phyloP scores from a whole-genome alignment of 805 yeast genomes.

The Yarrowia keelungensis region DNA sequence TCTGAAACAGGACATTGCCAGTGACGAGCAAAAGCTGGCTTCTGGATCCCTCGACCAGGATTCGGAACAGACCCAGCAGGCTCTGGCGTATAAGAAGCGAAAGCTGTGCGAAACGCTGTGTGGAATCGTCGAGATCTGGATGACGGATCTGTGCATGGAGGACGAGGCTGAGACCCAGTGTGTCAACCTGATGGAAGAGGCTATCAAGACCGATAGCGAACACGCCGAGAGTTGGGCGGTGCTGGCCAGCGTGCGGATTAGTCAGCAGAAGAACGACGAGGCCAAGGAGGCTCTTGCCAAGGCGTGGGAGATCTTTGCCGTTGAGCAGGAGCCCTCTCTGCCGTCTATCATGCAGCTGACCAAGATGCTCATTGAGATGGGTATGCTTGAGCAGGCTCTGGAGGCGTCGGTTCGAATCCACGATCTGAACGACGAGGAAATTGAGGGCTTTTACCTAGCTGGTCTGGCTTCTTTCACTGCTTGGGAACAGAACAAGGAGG shows the following conservation, averaged over 20 bases:
- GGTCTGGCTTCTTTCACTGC: slow-evolving; percentile 66
- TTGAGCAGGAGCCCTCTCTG: slow-evolving; percentile 53
- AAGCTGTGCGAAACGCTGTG: slow-evolving; percentile 79
- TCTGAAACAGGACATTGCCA: slow-evolving; percentile 54
- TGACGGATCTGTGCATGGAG: slow-evolving; percentile 97
- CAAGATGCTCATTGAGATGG: slow-evolving; percentile 80
- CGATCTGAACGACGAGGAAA: slow-evolving; percentile 82
- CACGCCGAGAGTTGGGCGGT: slow-evolving; percentile 85
- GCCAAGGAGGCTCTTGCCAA: slow-evolving; percentile 71
- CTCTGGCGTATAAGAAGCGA: slow-evolving; percentile 53
- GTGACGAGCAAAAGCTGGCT: slow-evolving; percentile 40
- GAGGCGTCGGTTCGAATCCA: slow-evolving; percentile 70
- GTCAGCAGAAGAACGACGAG: slow-evolving; percentile 78
- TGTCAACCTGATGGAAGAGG: slow-evolving; percentile 68
- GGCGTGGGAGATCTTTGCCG: slow-evolving; percentile 77
- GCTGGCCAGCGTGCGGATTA: slow-evolving; percentile 84
- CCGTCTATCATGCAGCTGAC: slow-evolving; percentile 77
- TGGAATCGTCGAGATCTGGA: slow-evolving; percentile 87
- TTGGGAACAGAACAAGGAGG: slow-evolving; percentile 40
- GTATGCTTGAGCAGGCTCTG: slow-evolving; percentile 68
- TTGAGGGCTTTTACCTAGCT: slow-evolving; percentile 83
- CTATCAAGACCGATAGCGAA: slow-evolving; percentile 59
- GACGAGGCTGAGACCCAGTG: slow-evolving; percentile 84
- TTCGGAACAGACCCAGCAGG: slow-evolving; percentile 42
- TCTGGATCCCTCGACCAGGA: slow-evolving; percentile 34